A percentile compares a stretch with the other conserved stretches of the same genome.
Evolutionary conservation across 2,329 filamentous ascomycete genomes (phyloP).

Genomic region (Fusarium hostae): DNA sequence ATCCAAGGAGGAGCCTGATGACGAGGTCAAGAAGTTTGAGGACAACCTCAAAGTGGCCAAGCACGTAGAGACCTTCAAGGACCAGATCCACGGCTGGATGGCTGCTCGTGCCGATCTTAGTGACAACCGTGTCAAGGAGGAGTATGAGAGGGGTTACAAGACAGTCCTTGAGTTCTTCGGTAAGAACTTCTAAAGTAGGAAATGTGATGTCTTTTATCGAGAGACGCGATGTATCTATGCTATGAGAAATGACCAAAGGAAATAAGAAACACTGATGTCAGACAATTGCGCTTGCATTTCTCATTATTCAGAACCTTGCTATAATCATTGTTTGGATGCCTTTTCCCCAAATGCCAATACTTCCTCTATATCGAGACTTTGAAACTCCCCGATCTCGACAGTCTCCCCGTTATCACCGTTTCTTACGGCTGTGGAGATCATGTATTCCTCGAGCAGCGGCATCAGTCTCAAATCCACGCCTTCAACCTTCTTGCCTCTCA

Average conservation of each 20-base stretch:
- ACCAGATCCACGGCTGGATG: constrained; percentile 81
- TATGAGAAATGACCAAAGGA: constrained; percentile 22
- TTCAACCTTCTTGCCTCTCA: constrained; percentile 46
- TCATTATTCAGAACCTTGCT: constrained; percentile 4
- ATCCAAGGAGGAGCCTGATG: constrained; percentile 70
- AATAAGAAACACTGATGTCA: neutral
- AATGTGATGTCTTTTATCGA: neutral
- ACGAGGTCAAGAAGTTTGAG: constrained; percentile 67
- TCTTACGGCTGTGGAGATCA: constrained; percentile 64
- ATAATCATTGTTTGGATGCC: neutral
- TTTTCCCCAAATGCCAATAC: constrained; percentile 58
- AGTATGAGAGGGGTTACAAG: constrained; percentile 71
- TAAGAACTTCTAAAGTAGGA: constrained; percentile 56
- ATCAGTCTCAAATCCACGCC: constrained; percentile 51
- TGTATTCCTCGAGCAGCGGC: constrained; percentile 62
- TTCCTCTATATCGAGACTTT: constrained; percentile 57
- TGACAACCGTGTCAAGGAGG: constrained; percentile 66
- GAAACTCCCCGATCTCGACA: constrained; percentile 55
- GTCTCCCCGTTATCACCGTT: constrained; percentile 54
- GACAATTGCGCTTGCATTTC: neutral
- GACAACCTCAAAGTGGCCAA: constrained; percentile 64
- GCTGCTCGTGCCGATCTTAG: constrained; percentile 70
- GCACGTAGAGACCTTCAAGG: constrained; percentile 72
- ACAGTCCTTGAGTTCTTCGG: constrained; percentile 67
- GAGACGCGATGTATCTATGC: constrained; percentile 4